Percentiles rank a stretch among this genome's conserved stretches.
These are phyloP conservation scores for Sideroxylon spinosum DNA, from an alignment of 179 eudicot genomes.

Conservation along the genomic window DNA sequence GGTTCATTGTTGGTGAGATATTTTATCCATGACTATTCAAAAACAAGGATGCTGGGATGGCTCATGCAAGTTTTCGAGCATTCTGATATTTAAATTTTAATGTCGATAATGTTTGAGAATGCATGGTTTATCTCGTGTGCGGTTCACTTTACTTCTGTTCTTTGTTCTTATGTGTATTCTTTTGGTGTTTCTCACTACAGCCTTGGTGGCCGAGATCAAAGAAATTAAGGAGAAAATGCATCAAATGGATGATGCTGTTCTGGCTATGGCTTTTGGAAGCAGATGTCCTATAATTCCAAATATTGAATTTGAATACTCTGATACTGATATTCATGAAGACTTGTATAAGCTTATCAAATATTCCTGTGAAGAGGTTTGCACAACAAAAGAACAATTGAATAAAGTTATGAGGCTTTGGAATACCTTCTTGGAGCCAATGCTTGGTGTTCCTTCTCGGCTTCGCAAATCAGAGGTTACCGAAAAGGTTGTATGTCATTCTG, in stretches of 20 bases:
- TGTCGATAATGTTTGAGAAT: neutral
- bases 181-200: slow-evolving; percentile 35
- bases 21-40: neutral
- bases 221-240: slow-evolving; percentile 71
- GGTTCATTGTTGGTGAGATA: neutral
- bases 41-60: neutral
- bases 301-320: slow-evolving; percentile 58
- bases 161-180: slow-evolving; percentile 11
- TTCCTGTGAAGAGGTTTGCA: slow-evolving; percentile 83
- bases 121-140: neutral
- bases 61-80: neutral
- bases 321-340: slow-evolving; percentile 70
- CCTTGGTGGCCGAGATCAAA: slow-evolving; percentile 72
- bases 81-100: neutral
- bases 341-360: slow-evolving; percentile 63
- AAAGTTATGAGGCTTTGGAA: slow-evolving; percentile 85
- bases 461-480: slow-evolving; percentile 33
- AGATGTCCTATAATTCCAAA: slow-evolving; percentile 60
- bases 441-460: slow-evolving; percentile 48
- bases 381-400: slow-evolving; percentile 80
- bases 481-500: slow-evolving; percentile 28
- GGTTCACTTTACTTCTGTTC: neutral
- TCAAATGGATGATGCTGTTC: slow-evolving; percentile 69
- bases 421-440: slow-evolving; percentile 75
- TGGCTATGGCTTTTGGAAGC: slow-evolving; percentile 70